Percentiles rank a stretch among this genome's conserved stretches.
These are phyloP conservation scores for Pleoardoris graminearum DNA, from an alignment of 2,329 filamentous ascomycete species.

Conservation along the genomic window DNA sequence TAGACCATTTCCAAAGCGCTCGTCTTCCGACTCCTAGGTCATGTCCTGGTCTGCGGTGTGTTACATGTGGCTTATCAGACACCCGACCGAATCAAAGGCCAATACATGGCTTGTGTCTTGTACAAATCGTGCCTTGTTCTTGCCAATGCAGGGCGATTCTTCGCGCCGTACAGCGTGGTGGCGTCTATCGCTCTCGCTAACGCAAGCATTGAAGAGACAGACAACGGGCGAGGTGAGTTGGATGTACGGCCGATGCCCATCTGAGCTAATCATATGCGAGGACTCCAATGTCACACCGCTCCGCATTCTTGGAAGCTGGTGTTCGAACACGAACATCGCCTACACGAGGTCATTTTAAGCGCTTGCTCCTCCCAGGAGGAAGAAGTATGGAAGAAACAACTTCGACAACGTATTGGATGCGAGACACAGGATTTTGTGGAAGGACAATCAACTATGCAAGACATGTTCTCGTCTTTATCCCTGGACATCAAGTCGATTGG, in stretches of 20 bases:
- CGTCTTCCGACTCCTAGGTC: slow-evolving; percentile 77
- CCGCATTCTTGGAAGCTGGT: slow-evolving; percentile 90
- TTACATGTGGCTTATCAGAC: slow-evolving; percentile 83
- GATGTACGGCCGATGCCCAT: neutral
- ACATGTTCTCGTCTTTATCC: slow-evolving; percentile 65
- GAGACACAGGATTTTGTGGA: slow-evolving; percentile 57
- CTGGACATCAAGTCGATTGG: slow-evolving; percentile 75
- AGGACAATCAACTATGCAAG: slow-evolving; percentile 51
- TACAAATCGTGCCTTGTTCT: slow-evolving; percentile 80
- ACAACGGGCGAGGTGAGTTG: slow-evolving; percentile 70
- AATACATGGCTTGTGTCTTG: slow-evolving; percentile 84
- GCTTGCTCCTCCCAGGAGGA: slow-evolving; percentile 84
- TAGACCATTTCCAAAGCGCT: slow-evolving; percentile 37
- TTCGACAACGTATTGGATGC: slow-evolving; percentile 58
- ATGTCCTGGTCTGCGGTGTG: slow-evolving; percentile 78
- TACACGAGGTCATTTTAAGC: slow-evolving; percentile 85
- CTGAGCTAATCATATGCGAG: slow-evolving; percentile 50
- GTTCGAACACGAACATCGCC: slow-evolving; percentile 74
- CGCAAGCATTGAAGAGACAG: slow-evolving; percentile 68
- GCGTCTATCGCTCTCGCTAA: slow-evolving; percentile 72
- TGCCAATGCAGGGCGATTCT: slow-evolving; percentile 66
- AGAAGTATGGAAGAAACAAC: slow-evolving; percentile 73
- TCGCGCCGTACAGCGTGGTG: slow-evolving; percentile 71
- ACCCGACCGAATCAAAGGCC: slow-evolving; percentile 67
- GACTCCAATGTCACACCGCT: slow-evolving; percentile 82